Evolutionary conservation across 345 rosid genomes (phyloP), one percentile per base, ranked within the genome.

Genomic region (Hirschfeldia incana): DNA sequence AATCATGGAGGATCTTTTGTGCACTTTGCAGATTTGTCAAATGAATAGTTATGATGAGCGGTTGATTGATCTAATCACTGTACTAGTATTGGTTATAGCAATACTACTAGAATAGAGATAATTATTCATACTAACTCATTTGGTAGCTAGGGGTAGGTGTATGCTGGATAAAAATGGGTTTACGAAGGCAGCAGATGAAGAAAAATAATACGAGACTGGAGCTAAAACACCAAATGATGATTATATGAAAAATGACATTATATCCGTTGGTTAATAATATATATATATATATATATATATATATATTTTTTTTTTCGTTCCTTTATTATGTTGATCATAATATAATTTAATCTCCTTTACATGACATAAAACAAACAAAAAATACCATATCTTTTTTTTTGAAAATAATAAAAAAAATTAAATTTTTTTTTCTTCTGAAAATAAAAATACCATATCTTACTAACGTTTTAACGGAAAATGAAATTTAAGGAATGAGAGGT

Each of bases 1-100:
- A 44, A 5, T 44, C n/a, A 27, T 27, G 66, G 60, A 60, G 46
- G 4, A 21, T 42, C 32, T 60, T 37, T 61, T 34, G 61, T 15
- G 28, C 39, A 2, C 36, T 70, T 71, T 70, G 58, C 30, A 62
- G 39, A 28, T 51, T 67, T 70, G 42, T 12, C 46, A 33, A 61
- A 72, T 66, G 62, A 30, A 66, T 72, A 72, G 77, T 46, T 16
- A 27, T 69, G 58, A 72, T 75, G 81, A 66, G 27, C 82, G 66
- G 55, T 78, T 17, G 60, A 10, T 53, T 51, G 21, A 51, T 51
- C 57, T 51, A 51, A 51, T 51, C 57, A 51, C 57, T 51, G 57
- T 51, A 46, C 53, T 4, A 46, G 53, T 70, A 32, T 33, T n/a
- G 59, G 59, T 29, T 65, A 39, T 17, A 55, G 60, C 55, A 65